Base-by-base conservation (phyloP, 73 alveolate species). In the Stentor roeselii region DNA sequence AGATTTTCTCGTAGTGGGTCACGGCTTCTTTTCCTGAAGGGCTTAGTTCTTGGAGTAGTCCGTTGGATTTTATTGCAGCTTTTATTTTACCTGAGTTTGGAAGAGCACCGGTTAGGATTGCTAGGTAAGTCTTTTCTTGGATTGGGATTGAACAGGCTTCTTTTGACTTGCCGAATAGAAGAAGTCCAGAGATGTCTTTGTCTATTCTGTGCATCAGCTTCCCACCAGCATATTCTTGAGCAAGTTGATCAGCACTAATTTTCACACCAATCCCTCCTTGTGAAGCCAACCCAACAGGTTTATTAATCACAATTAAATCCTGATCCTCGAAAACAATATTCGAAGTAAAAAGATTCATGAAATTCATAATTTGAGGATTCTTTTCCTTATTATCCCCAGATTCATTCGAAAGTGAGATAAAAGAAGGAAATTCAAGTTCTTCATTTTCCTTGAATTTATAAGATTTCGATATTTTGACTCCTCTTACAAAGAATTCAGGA, bases 211-310 rank as follows among this genome's bases (percentile, higher is more conserved):
- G 60, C 30, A 37, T 76, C 14, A 76, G 14, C 39, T 35, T 76
- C 6, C 82, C 21, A 31, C 39, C 60, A 37, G 39, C 14, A 2
- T 76, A 39, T 15, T 76, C 39, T 40, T 6, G n/a, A 37, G 84
- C 84, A 15, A 76, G 39, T 37, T 37, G n/a, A 35, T 76, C 84
- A 39, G 37, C 67, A 41, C 84, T 76, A 15, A 39, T 15, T n/a
- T 39, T 76, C 14, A 76, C 34, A 6, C 39, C 39, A 27, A 76
- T 27, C 36, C 84, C 84, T 21, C 84, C 84, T 41, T 76, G 74
- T 14, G 84, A 21, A 2, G 84, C 84, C 1, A 76, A 15, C n/a
- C 84, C 84, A 37, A 67, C 84, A 21, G 84, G 84, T 35, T 76
- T 76, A 39, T 76, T 76, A 21, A 76, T 76, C 36, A 76, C 74